Base-by-base conservation (phyloP, 176 grass and related monocot species). In the Eremochloa ophiuroides region DNA sequence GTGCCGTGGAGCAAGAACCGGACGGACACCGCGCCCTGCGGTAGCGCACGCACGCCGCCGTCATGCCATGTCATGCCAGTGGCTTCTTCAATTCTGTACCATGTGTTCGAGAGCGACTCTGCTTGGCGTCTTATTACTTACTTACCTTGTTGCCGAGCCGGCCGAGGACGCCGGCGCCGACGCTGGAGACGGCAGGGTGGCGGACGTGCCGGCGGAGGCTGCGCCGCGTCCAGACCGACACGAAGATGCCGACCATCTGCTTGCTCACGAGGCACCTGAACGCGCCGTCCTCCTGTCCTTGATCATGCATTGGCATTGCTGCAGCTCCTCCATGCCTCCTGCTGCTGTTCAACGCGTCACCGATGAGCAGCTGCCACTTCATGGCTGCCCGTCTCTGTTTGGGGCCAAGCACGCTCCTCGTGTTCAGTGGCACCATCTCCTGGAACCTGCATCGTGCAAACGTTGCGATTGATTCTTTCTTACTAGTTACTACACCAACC, bases 181-280 rank as follows among this genome's bases (percentile, higher is more conserved):
- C 47, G 76, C 66, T 74, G 70, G 83, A 88, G 16, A 77, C 87
- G 69, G 28, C 61, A 4, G 77, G 69, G 80, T 87, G 77, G 34
- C 78, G 87, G 43, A 97, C 8, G 62, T 84, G 80, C 2, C 75
- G 78, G 53, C 69, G 55, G 64, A 97, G 85, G 35, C 89, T 63
- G 16, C 56, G 66, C 75, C 89, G 90, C 8, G 63, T 61, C 94
- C 94, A 97, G 20, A 97, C 89, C 0, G 89, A 86, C 22, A 88
- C 55, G 75, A 90, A 84, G 76, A 94, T 88, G 34, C 94, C 91
- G 25, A 94, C 91, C 94, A 97, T 97, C 76, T 97, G 94, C 83
- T 94, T 94, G 80, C 91, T 87, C 59, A 73, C 34, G 22, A 90
- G 78, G 83, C 91, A 92, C 70, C 80, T 87, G 71, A 88, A 97